Percentiles rank a stretch among this genome's conserved stretches.
Evolutionary conservation across 805 yeast genomes (phyloP).

Genomic region (Hanseniaspora hatyaiensis): DNA sequence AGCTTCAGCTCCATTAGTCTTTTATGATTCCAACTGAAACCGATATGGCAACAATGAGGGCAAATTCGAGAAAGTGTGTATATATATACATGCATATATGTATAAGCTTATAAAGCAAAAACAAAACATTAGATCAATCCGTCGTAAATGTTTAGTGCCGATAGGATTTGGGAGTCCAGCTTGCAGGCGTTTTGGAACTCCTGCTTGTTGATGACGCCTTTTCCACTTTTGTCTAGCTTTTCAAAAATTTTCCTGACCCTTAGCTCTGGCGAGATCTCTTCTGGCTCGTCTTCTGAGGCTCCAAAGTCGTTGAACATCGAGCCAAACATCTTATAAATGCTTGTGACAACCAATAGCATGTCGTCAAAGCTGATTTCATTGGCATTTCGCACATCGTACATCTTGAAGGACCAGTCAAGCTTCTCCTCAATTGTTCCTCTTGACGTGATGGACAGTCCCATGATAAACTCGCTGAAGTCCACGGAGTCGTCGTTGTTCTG

Average conservation of each 20-base stretch:
- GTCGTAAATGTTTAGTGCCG: conserved; percentile 68
- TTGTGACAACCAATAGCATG: conserved; percentile 62
- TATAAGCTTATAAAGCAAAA: not conserved
- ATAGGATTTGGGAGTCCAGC: conserved; percentile 61
- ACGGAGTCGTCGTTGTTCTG: conserved; percentile 66
- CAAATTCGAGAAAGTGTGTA: not conserved
- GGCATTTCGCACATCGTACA: conserved; percentile 72
- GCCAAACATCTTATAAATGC: conserved; percentile 92
- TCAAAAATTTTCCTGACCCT: conserved; percentile 73
- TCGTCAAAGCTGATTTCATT: conserved; percentile 70
- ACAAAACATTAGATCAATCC: conserved; percentile 47
- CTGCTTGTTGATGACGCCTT: conserved; percentile 60
- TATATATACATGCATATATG: not conserved
- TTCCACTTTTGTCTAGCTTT: conserved; percentile 56
- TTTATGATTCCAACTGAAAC: too few species aligned
- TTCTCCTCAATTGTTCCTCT: conserved; percentile 79
- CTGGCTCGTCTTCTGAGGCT: not conserved
- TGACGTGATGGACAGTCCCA: conserved; percentile 74
- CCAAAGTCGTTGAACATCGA: conserved; percentile 48
- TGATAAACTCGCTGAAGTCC: conserved; percentile 84
- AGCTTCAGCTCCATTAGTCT: too few species aligned
- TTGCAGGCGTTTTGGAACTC: conserved; percentile 78
- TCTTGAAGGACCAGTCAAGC: conserved; percentile 75
- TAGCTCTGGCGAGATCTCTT: conserved; percentile 58
- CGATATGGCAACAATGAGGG: too few species aligned